Base-by-base conservation (phyloP, 176 grass and related monocot species). In the Oryza glaberrima region DNA sequence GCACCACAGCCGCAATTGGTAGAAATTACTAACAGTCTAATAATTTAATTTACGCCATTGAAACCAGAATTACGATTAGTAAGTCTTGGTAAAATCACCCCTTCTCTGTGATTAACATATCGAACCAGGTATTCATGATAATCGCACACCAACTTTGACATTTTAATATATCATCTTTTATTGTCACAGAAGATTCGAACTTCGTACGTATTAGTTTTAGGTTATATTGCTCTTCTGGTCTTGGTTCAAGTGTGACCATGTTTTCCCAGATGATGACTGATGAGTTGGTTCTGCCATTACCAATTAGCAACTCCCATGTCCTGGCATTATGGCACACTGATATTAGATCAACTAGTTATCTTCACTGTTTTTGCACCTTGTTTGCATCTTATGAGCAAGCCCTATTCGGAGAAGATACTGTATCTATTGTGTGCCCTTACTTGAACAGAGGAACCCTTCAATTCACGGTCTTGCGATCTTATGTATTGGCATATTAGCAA, bases 351-450 rank as follows among this genome's bases (percentile, higher is more conserved):
- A 25, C 2, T n/a, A 32, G 11, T 69, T 30, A 9, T 64, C 43
- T 83, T 35, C 77, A 48, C 14, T 75, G 61, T 43, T 43, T 75
- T 36, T 71, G 28, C 81, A 16, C 43, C 32, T 76, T 88, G 17
- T 36, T 11, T 79, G 6, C 28, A 51, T 83, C 11, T 76, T 79
- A 26, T 74, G 17, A 47, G 22, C 49, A 78, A 17, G 28, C 81
- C 44, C 15, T 16, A 47, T 69, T 28, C 54, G 7, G 40, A 77
- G 19, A 45, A 70, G 4, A 43, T 77, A 43, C 16, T 49, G 16
- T 26, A 1, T 81, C 36, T 72, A 61, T 6, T n/a, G 1, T 72
- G 35, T 13, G 1, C 26, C 30, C 36, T 72, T 82, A 20, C 23
- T 72, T 44, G 9, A 19, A 60, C 4, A 41, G 40, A 43, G 41